A percentile compares a stretch with the other conserved stretches of the same genome.
phyloP scores from a whole-genome alignment of 2,329 filamentous ascomycete genomes.

The Pseudophaeomoniella oleicola region DNA sequence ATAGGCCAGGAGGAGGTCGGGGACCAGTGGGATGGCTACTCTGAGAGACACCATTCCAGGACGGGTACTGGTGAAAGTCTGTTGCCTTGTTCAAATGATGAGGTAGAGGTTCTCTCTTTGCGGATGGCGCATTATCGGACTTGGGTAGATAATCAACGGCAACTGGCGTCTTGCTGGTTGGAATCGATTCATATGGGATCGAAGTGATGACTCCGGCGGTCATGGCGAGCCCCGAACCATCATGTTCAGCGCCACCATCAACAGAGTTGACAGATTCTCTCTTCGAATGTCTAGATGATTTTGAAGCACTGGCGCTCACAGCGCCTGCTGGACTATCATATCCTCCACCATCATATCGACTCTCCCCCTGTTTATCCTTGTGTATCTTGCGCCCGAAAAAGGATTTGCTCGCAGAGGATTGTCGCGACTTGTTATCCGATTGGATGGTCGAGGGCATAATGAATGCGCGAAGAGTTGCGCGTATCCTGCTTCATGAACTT shows the following conservation, averaged over 20 bases:
- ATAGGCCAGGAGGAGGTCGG: conserved; percentile 42
- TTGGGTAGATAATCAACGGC: conserved; percentile 59
- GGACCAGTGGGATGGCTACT: conserved; percentile 46
- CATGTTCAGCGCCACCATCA: conserved; percentile 47
- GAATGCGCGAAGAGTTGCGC: conserved; percentile 4
- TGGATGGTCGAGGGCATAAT: conserved; percentile 43
- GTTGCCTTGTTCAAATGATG: conserved; percentile 70
- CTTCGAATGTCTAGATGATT: conserved; percentile 58
- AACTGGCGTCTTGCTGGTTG: conserved; percentile 51
- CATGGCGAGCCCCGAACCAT: conserved; percentile 50
- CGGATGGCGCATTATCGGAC: conserved; percentile 43
- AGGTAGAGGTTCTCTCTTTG: conserved; percentile 58
- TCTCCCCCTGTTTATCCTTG: conserved; percentile 62
- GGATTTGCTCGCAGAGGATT: conserved; percentile 66
- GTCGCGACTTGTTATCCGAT: conserved; percentile 62
- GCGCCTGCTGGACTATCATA: conserved; percentile 47
- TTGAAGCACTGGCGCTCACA: conserved; percentile 47
- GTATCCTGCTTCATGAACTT: background rate
- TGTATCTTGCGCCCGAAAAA: conserved; percentile 71
- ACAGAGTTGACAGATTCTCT: conserved; percentile 59
- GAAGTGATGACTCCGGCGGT: conserved; percentile 73
- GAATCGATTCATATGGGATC: conserved; percentile 67
- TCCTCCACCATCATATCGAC: conserved; percentile 45
- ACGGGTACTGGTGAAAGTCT: conserved; percentile 85
- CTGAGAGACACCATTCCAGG: conserved; percentile 44